Percentiles rank a stretch among this genome's conserved stretches.
These are phyloP conservation scores for Wallacemonas collosoma DNA, from an alignment of 208 protist species.

Conservation along the genomic window DNA sequence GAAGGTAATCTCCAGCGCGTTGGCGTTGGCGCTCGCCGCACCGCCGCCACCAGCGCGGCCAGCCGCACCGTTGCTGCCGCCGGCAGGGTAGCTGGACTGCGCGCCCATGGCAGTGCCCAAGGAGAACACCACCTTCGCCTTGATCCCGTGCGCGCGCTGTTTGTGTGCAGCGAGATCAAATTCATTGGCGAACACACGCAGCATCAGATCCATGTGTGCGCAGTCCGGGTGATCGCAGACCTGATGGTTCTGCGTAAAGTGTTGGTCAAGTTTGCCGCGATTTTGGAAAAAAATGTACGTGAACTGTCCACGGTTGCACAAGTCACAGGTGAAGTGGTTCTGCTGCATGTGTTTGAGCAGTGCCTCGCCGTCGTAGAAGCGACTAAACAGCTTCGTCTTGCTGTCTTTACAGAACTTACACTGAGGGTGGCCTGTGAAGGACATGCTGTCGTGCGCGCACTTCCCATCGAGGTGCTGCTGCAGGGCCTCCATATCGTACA, in stretches of 20 bases:
- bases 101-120: conserved; percentile 4
- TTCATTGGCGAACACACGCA: conserved; percentile 82
- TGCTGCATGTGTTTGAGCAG: conserved; percentile 89
- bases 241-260: conserved; percentile 76
- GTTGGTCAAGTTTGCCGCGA: conserved; percentile 69
- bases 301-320: conserved; percentile 85
- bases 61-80: conserved; percentile 13
- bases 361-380: conserved; percentile 85
- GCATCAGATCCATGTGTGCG: conserved; percentile 67
- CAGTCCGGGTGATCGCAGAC: conserved; percentile 90
- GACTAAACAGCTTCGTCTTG: conserved; percentile 15
- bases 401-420: conserved; percentile 75
- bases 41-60: conserved; percentile 21
- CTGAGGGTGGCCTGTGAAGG: conserved; percentile 84
- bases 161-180: conserved; percentile 81
- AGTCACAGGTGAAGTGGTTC: conserved; percentile 89
- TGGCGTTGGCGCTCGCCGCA: conserved; percentile 58
- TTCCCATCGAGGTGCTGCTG: conserved; percentile 63
- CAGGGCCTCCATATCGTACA: conserved; percentile 55
- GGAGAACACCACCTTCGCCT: conserved; percentile 33
- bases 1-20: conserved; percentile 79
- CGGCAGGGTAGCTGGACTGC: conserved; percentile 18
- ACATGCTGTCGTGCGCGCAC: conserved; percentile 53
- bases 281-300: conserved; percentile 84
- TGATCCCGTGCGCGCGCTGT: conserved; percentile 72